Evolutionary conservation across 2,329 filamentous ascomycete genomes (phyloP), one percentile per base, ranked within the genome.

Genomic region (Clonostachys rhizophaga): DNA sequence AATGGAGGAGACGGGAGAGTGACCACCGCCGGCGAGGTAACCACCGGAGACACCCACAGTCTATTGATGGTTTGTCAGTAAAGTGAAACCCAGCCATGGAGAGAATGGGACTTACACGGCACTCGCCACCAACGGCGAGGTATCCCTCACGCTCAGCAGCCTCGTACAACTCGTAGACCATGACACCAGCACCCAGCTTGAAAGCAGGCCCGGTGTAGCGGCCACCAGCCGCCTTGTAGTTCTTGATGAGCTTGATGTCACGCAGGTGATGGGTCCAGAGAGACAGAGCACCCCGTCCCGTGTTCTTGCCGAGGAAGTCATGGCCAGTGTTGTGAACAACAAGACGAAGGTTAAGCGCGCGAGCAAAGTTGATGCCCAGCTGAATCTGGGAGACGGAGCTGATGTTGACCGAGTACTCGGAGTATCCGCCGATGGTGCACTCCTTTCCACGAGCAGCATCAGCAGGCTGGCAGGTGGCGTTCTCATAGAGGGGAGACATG

Each of bases 191-290:
- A 3, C 76, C 78, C 16, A 79, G 63, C 57, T 77, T 81, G 52
- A 82, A 68, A 1, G 77, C 79, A 3, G 70, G 62, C 1, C 77
- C 76, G 4, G 52, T 55, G 57, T 75, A 67, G 4, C 55, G 50
- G 2, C 49, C 49, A 40, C 52, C 47, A 17, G 43, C 44, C 33
- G 45, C 46, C 39, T 56, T 50, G 47, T 57, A 58, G 40, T 54
- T 50, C 13, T 54, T 30, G 30, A 60, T 44, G 24, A 58, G 46
- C 43, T 61, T 41, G 33, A 61, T 58, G 18, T 69, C 62, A 55
- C 79, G 74, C 46, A 83, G 69, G 50, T 70, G 60, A 49, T 82
- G 78, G 9, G 73, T 82, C 72, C 81, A 83, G 45, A 84, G 65
- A 5, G 72, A 69, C 5, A 83, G 58, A 1, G 76, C 69, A 2